phyloP scores from a whole-genome alignment of 2,329 filamentous ascomycete species.

The Colletotrichum siamense region DNA sequence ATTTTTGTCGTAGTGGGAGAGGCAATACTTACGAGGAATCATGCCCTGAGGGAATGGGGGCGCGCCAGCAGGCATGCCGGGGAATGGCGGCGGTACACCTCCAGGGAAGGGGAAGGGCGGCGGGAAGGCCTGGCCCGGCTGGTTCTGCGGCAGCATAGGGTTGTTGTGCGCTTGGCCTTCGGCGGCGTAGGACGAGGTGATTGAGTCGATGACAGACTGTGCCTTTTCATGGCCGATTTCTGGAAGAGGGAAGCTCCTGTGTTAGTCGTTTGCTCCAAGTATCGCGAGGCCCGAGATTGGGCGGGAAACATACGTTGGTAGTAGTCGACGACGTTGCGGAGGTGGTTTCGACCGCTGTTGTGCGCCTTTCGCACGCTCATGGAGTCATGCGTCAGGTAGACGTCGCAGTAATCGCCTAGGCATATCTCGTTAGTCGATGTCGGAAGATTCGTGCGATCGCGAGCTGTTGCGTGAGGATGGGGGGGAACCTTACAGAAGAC shows the following conservation, averaged over 20 bases:
- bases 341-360: constrained; percentile 94
- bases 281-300: not conserved
- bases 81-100: constrained; percentile 65
- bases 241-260: constrained; percentile 36
- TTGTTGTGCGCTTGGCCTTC: constrained; percentile 89
- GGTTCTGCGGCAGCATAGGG: constrained; percentile 78
- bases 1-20: not conserved
- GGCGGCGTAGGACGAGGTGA: constrained; percentile 93
- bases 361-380: constrained; percentile 99
- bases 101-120: constrained; percentile 70
- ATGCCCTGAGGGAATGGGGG: constrained; percentile 46
- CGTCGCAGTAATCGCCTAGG: constrained; percentile 96
- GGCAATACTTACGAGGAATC: constrained; percentile 56
- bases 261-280: constrained; percentile 5
- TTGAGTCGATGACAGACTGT: constrained; percentile 97
- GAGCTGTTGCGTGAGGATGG: not conserved
- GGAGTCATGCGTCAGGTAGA: constrained; percentile 99
- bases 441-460: not conserved
- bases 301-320: constrained; percentile 76
- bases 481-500: constrained; percentile 61
- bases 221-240: constrained; percentile 99
- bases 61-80: constrained; percentile 48
- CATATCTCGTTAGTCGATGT: constrained; percentile 33
- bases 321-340: constrained; percentile 97
- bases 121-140: constrained; percentile 58